Conservation (phyloP, 23 red algal genomes). For the Cyanidium caldarium region DNA sequence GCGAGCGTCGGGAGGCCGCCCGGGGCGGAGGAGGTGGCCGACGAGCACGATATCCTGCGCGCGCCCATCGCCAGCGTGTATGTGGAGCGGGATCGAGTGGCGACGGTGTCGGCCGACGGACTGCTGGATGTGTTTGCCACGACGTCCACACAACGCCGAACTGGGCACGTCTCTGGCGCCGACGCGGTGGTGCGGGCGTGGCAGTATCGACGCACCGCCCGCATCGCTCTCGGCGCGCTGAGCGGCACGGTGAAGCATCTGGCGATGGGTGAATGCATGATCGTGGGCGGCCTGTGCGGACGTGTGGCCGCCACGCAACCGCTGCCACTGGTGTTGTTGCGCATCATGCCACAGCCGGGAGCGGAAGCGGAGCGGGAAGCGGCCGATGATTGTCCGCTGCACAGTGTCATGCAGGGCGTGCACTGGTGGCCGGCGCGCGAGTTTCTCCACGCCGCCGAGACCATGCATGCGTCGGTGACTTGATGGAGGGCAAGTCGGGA, state of each 20-base stretch:
- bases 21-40: not conserved
- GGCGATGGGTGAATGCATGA: not conserved
- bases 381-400: too few species aligned
- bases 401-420: too few species aligned
- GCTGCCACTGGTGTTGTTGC: not conserved
- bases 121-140: not conserved
- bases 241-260: not conserved
- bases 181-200: not conserved
- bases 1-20: not conserved
- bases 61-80: slow-evolving; percentile 1
- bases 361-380: too few species aligned
- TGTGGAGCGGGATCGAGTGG: not conserved
- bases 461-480: too few species aligned
- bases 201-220: not conserved
- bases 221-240: not conserved
- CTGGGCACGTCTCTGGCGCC: not conserved
- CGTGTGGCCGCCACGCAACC: not conserved
- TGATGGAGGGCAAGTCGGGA: too few species aligned
- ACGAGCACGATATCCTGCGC: not conserved
- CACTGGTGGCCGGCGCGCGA: too few species aligned
- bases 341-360: too few species aligned
- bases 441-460: too few species aligned
- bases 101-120: not conserved
- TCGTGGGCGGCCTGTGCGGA: not conserved
- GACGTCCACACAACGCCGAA: too few species aligned